Base-by-base conservation (phyloP, 2,329 filamentous ascomycete species). In the Colletotrichum higginsianum region DNA sequence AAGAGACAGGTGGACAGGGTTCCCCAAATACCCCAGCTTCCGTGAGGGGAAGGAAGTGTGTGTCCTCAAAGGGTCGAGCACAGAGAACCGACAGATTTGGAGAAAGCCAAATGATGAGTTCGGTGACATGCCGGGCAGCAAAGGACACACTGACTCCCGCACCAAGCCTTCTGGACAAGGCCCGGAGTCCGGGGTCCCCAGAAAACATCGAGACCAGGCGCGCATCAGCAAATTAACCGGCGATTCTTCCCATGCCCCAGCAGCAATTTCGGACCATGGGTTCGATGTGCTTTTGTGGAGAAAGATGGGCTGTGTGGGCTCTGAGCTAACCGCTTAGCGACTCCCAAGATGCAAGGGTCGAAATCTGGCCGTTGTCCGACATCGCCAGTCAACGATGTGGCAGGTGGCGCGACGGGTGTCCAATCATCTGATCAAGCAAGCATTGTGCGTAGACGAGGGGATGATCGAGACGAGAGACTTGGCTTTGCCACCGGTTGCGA, bases 341-440 rank as follows among this genome's bases (percentile, higher is more conserved):
- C 67, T 21, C 40, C 47, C 63, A 58, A 68, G 57, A 71, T 68
- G 65, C 68, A 71, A 71, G 65, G 68, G 68, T 71, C 65, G 46
- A 68, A 61, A 67, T 58, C 53, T 55, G 46, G 52, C 53, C 53
- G 47, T 68, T 38, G 30, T 47, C 30, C n/a, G 23, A 46, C 40
- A 40, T 63, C 47, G 68, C 58, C 53, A 58, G 55, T 68, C 65
- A 68, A 26, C 50, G 57, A 63, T 63, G 52, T 21, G 58, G 58
- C 57, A 57, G 52, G 65, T 67, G 52, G 65, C 58, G 47, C 11
- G n/a, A 53, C 23, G 15, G 40, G 6, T 15, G 3, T 58, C 67
- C 67, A 66, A 67, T 67, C 67, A 42, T 61, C 42, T 26, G 30
- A 61, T 23, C 44, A 38, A 49, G 47, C 30, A 6, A 16, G 23